Evolutionary conservation across 2,329 filamentous ascomycete genomes (phyloP).

Genomic region (Aciculosporium take): DNA sequence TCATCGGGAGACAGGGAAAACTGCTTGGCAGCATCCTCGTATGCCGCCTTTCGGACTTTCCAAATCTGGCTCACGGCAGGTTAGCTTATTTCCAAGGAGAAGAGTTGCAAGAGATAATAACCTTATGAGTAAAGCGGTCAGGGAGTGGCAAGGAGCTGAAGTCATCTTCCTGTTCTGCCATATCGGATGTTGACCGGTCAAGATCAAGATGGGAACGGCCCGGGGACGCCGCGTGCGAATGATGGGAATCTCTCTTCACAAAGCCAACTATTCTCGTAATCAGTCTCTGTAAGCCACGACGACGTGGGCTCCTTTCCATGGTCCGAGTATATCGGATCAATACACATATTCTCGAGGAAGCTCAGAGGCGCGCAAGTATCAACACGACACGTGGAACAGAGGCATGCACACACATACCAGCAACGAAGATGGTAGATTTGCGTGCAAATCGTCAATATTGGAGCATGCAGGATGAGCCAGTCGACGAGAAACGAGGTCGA

Average conservation of each 20-base stretch:
- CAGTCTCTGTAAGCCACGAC: constrained; percentile 16
- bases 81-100: constrained; percentile 3
- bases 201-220: constrained; percentile 9
- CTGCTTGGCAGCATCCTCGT: constrained; percentile 79
- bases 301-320: constrained; percentile 13
- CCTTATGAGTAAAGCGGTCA: constrained; percentile 76
- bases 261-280: constrained; percentile 17
- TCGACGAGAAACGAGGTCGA: constrained; percentile 3
- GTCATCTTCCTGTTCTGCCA: constrained; percentile 76
- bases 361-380: not conserved
- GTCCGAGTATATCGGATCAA: not conserved
- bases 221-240: constrained; percentile 6
- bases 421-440: not conserved
- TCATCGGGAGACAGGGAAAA: constrained; percentile 80
- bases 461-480: not conserved
- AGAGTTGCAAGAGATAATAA: constrained; percentile 16
- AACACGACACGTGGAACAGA: not conserved
- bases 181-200: constrained; percentile 22
- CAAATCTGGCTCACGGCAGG: constrained; percentile 45
- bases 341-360: not conserved
- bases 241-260: constrained; percentile 6
- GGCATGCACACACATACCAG: constrained; percentile 1
- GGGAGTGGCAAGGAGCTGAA: constrained; percentile 63
- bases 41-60: constrained; percentile 93
- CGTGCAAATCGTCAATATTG: not conserved